phyloP scores from a whole-genome alignment of 768 basidiomycete species.

The Sistotremastrum suecicum region DNA sequence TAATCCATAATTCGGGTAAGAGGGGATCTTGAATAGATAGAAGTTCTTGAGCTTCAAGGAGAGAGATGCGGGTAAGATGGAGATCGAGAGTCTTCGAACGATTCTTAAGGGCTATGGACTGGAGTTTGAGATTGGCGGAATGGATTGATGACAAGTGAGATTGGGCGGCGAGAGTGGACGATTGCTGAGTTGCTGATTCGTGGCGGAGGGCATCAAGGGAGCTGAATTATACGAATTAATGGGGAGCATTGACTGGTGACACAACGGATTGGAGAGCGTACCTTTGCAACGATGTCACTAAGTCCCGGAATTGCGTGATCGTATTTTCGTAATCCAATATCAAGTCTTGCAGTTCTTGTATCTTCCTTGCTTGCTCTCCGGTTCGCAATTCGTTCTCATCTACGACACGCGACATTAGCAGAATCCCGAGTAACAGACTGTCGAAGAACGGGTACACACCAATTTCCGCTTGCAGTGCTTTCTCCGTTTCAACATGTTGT shows the following conservation, averaged over 20 bases:
- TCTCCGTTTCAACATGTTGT: constrained; percentile 89
- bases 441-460: constrained; percentile 32
- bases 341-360: constrained; percentile 58
- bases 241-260: neutral
- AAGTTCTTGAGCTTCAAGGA: constrained; percentile 67
- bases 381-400: constrained; percentile 59
- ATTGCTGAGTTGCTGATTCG: constrained; percentile 74
- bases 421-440: neutral
- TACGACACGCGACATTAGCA: constrained; percentile 13
- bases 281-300: constrained; percentile 76
- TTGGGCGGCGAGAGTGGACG: constrained; percentile 68
- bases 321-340: constrained; percentile 81
- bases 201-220: constrained; percentile 76
- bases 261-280: constrained; percentile 19
- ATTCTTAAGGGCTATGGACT: constrained; percentile 81
- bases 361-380: constrained; percentile 50
- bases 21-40: constrained; percentile 57
- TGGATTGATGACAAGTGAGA: constrained; percentile 89
- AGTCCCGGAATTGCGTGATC: constrained; percentile 83
- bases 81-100: constrained; percentile 83
- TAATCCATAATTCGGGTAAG: constrained; percentile 79
- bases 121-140: constrained; percentile 88
- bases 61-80: constrained; percentile 77
- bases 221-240: constrained; percentile 23
- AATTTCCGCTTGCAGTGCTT: constrained; percentile 77